Percentiles rank a stretch among this genome's conserved stretches.
Evolutionary conservation across 2,329 filamentous ascomycete genomes (phyloP).

Genomic region (Xylaria sp.): DNA sequence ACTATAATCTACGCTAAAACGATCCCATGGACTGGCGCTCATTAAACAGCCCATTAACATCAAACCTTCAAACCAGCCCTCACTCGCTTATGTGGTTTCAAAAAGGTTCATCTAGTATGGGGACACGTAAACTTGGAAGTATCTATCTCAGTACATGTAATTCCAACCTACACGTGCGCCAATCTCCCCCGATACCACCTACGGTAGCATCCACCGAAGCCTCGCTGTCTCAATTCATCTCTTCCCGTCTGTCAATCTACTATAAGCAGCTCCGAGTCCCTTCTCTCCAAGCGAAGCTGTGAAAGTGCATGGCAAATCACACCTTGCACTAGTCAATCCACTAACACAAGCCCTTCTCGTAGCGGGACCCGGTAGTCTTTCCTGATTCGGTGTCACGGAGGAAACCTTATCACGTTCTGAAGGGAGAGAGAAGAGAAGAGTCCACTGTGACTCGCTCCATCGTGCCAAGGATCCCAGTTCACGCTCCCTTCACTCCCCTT

Average conservation of each 20-base stretch:
- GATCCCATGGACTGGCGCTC: neutral
- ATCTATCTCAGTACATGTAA: neutral
- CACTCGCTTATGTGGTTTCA: neutral
- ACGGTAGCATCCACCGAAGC: too few species aligned
- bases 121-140: neutral
- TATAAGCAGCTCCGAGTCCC: too few species aligned
- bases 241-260: too few species aligned
- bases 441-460: too few species aligned
- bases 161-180: too few species aligned
- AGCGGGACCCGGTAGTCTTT: neutral
- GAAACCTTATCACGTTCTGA: neutral
- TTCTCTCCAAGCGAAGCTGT: too few species aligned
- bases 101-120: neutral
- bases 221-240: too few species aligned
- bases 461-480: neutral
- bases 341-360: neutral
- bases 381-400: constrained; percentile 7
- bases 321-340: neutral
- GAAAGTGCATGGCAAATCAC: too few species aligned
- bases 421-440: neutral
- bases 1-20: too few species aligned
- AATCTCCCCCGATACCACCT: too few species aligned
- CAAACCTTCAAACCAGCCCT: neutral
- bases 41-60: neutral
- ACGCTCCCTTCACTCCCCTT: neutral